Evolutionary conservation across 805 yeast species (phyloP).

Genomic region (Metschnikowia similis): DNA sequence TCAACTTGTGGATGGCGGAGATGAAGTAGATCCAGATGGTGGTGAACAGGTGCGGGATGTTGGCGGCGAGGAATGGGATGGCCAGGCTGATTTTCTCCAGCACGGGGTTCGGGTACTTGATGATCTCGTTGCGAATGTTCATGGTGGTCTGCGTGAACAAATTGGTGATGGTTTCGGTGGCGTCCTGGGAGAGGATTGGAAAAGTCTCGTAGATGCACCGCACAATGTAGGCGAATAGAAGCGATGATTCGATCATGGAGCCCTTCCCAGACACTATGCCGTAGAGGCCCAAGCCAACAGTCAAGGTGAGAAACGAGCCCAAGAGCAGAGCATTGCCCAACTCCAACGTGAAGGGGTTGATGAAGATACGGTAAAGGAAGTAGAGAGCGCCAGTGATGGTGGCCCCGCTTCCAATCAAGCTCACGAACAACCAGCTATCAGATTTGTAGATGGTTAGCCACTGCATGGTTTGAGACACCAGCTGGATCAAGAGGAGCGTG

Average conservation of each 20-base stretch:
- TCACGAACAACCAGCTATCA: constrained; percentile 75
- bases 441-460: constrained; percentile 61
- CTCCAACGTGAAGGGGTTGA: constrained; percentile 67
- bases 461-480: constrained; percentile 76
- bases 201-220: constrained; percentile 90
- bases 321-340: constrained; percentile 73
- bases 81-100: constrained; percentile 24
- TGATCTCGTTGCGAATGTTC: constrained; percentile 32
- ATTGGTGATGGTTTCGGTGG: constrained; percentile 28
- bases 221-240: constrained; percentile 85
- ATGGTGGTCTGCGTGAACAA: constrained; percentile 32
- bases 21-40: constrained; percentile 52
- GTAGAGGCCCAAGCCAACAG: constrained; percentile 68
- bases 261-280: constrained; percentile 84
- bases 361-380: constrained; percentile 78
- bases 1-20: constrained; percentile 55
- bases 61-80: constrained; percentile 46
- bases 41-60: constrained; percentile 49
- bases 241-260: constrained; percentile 83
- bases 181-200: constrained; percentile 70
- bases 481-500: constrained; percentile 85
- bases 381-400: constrained; percentile 72
- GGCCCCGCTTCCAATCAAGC: constrained; percentile 67
- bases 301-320: constrained; percentile 78
- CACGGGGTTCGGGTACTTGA: constrained; percentile 34